Evolutionary conservation across 1,284 basidiomycete species (phyloP), one percentile per base, ranked within the genome.

Genomic region (Apiotrichum domesticum): DNA sequence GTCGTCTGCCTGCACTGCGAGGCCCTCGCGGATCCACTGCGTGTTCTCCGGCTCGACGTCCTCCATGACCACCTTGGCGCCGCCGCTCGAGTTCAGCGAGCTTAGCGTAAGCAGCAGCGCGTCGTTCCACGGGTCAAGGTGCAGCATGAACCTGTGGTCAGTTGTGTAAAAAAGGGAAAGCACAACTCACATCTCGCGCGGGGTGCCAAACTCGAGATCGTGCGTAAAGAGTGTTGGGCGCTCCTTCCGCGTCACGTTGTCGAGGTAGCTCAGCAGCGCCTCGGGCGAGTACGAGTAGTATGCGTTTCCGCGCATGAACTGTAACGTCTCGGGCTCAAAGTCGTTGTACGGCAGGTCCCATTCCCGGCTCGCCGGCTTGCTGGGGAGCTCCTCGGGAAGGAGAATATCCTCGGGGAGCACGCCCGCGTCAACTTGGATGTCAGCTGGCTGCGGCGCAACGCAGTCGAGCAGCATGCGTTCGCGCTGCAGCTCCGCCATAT

Each of bases 351-450:
- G 29, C 29, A 29, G 29, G 29, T 29, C 29, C 29, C 29, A 29
- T 29, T 29, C 29, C 29, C 29, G 29, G 29, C 29, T 29, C 29
- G 29, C 29, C 37, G 37, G 47, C 37, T 49, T 33, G 11, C n/a
- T 9, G 6, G 41, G 41, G 11, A 42, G 41, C 15, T n/a, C 32
- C 34, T 53, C 56, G 10, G 46, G 37, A 21, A 37, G 39, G 13
- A 54, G 46, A n/a, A 54, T 33, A 56, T 66, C 65, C 44, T 69
- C 63, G 10, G 53, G n/a, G 5, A 61, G 54, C 1, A 58, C 52
- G 6, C 56, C 54, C 1, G 54, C 57, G 15, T 53, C 49, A 21
- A 41, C 35, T 40, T 51, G 44, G 15, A 62, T 35, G 34, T 56
- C 52, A 4, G 29, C 33, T 2, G 49, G 49, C 33, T 6, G 15